phyloP scores from a whole-genome alignment of 2,329 filamentous ascomycete species.

The Fusarium sp. region DNA sequence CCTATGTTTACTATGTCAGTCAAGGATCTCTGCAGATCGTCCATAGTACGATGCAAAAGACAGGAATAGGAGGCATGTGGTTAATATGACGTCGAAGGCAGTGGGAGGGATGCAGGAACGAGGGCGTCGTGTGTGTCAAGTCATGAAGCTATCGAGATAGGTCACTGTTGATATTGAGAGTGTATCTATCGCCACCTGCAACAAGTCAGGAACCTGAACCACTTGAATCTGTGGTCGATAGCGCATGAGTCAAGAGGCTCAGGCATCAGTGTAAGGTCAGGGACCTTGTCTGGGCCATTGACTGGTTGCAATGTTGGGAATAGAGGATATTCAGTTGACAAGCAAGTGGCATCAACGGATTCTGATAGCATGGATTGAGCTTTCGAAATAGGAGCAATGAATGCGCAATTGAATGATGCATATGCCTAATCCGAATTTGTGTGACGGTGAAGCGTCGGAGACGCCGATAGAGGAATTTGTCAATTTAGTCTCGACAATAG shows the following conservation, averaged over 20 bases:
- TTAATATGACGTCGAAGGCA: background rate
- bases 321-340: background rate
- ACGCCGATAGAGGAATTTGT: conserved; percentile 11
- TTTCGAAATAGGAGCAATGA: background rate
- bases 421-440: background rate
- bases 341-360: background rate
- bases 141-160: background rate
- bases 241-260: background rate
- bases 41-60: background rate
- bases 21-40: background rate
- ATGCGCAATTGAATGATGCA: background rate
- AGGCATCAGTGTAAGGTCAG: background rate
- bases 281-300: background rate
- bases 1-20: conserved; percentile 49
- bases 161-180: background rate
- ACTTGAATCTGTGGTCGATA: background rate
- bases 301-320: background rate
- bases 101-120: background rate
- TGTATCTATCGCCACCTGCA: background rate
- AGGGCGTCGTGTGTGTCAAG: background rate
- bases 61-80: background rate
- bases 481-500: conserved; percentile 1
- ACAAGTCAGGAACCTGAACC: background rate
- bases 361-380: background rate
- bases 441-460: conserved; percentile 2